Evolutionary conservation across 768 basidiomycete genomes (phyloP).

Genomic region (Leccinum truebloodii): DNA sequence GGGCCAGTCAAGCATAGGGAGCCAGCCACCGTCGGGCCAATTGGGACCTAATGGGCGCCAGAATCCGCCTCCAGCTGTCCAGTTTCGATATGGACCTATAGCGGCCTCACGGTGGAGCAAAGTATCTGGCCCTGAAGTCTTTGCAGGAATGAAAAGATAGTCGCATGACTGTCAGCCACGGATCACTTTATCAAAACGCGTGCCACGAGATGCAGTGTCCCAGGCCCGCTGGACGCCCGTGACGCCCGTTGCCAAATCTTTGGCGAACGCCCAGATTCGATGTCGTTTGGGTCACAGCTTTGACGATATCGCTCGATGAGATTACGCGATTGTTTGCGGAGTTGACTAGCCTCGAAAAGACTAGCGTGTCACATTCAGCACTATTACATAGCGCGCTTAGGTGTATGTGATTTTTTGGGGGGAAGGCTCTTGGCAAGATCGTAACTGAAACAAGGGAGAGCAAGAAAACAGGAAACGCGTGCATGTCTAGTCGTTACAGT

Average conservation of each 20-base stretch:
- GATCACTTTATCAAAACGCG: slow-evolving; percentile 4
- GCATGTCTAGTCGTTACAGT: slow-evolving; percentile 76
- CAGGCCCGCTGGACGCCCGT: slow-evolving; percentile 5
- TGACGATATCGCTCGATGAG: slow-evolving; percentile 6
- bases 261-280: slow-evolving; percentile 9
- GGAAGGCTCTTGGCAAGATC: slow-evolving; percentile 29
- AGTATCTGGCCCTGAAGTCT: slow-evolving; percentile 60
- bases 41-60: slow-evolving; percentile 25
- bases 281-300: slow-evolving; percentile 6
- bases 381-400: slow-evolving; percentile 13
- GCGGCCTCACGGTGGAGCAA: slow-evolving; percentile 69
- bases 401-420: slow-evolving; percentile 21
- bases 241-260: background rate
- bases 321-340: slow-evolving; percentile 1
- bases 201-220: slow-evolving; percentile 8
- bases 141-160: slow-evolving; percentile 72
- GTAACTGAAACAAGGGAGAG: slow-evolving; percentile 37
- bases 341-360: slow-evolving; percentile 7
- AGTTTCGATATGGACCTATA: slow-evolving; percentile 60
- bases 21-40: slow-evolving; percentile 21
- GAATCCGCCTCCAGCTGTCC: slow-evolving; percentile 21
- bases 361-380: slow-evolving; percentile 16
- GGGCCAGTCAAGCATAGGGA: slow-evolving; percentile 15
- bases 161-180: slow-evolving; percentile 1
- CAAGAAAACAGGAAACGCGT: slow-evolving; percentile 39